These are phyloP conservation scores for Aspergillus sclerotioniger DNA, from an alignment of 495 filamentous ascomycete species.

Conservation along the genomic window DNA sequence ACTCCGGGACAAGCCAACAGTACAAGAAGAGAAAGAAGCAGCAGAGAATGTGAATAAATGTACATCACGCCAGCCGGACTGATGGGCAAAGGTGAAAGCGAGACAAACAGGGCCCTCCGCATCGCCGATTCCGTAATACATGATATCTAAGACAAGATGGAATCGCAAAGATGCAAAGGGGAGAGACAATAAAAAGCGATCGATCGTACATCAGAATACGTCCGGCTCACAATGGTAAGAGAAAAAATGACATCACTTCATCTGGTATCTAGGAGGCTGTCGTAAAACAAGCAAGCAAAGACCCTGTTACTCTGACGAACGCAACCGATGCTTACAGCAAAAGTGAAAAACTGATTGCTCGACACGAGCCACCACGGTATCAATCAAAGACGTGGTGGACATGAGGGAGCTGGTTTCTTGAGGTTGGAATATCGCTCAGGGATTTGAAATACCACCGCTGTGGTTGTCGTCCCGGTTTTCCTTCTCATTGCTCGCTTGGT, in stretches of 20 bases:
- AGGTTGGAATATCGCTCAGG: no score
- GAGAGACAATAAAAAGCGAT: slow-evolving; percentile 23
- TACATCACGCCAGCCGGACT: slow-evolving; percentile 3
- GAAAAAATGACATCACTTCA: slow-evolving; percentile 28
- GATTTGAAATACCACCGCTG: slow-evolving; percentile 27
- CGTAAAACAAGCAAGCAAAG: slow-evolving; percentile 26
- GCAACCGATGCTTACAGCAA: slow-evolving; percentile 12
- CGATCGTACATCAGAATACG: slow-evolving; percentile 27
- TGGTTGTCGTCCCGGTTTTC: slow-evolving; percentile 36
- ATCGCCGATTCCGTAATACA: slow-evolving; percentile 11
- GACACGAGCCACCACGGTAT: not conserved
- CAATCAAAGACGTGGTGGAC: not conserved
- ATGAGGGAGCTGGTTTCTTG: no score
- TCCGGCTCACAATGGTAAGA: slow-evolving; percentile 14
- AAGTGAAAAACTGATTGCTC: not conserved
- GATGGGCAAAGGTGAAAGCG: slow-evolving; percentile 2
- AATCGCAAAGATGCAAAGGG: slow-evolving; percentile 8
- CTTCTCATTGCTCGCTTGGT: slow-evolving; percentile 34
- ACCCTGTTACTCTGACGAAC: slow-evolving; percentile 17
- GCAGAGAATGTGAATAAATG: slow-evolving; percentile 1
- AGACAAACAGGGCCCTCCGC: slow-evolving; percentile 4
- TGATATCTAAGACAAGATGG: slow-evolving; percentile 13
- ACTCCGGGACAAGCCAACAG: not conserved
- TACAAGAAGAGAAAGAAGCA: not conserved
- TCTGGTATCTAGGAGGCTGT: slow-evolving; percentile 43